These are phyloP conservation scores for Leucoagaricus sp. DNA, from an alignment of 1,284 basidiomycete species.

Conservation along the genomic window DNA sequence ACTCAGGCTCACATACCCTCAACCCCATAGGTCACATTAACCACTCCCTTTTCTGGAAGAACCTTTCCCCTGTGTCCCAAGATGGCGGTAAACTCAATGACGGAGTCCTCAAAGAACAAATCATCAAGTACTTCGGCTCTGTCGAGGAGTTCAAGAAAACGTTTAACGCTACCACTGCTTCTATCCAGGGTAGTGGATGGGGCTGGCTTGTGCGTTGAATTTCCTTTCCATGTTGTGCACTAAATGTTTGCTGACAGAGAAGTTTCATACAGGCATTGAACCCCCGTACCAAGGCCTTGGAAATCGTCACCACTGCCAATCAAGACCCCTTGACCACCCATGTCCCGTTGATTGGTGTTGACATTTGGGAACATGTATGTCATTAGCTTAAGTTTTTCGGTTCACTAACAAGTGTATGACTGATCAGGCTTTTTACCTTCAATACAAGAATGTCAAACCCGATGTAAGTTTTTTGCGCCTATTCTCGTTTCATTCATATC, in stretches of 20 bases:
- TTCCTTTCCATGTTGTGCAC: background rate
- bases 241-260: slow-evolving; percentile 3
- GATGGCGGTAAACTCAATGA: slow-evolving; percentile 64
- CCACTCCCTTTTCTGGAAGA: slow-evolving; percentile 95
- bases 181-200: slow-evolving; percentile 92
- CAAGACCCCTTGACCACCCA: slow-evolving; percentile 85
- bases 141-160: slow-evolving; percentile 69
- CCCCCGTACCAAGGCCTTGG: slow-evolving; percentile 62
- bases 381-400: slow-evolving; percentile 1
- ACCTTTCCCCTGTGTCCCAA: slow-evolving; percentile 68
- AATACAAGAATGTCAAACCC: slow-evolving; percentile 89
- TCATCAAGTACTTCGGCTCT: slow-evolving; percentile 67
- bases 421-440: slow-evolving; percentile 76
- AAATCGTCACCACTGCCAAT: slow-evolving; percentile 81
- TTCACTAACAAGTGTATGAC: background rate
- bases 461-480: slow-evolving; percentile 59
- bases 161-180: slow-evolving; percentile 77
- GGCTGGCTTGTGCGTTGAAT: slow-evolving; percentile 86
- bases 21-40: slow-evolving; percentile 72
- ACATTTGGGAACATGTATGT: slow-evolving; percentile 92
- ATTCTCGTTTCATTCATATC: slow-evolving; percentile 7
- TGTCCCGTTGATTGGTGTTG: slow-evolving; percentile 84
- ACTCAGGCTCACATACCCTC: slow-evolving; percentile 13
- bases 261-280: slow-evolving; percentile 56
- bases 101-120: slow-evolving; percentile 69